Percentiles rank a stretch among this genome's conserved stretches.
These are phyloP conservation scores for Chlorella sorokiniana DNA, from an alignment of 139 green algal species.

Conservation along the genomic window DNA sequence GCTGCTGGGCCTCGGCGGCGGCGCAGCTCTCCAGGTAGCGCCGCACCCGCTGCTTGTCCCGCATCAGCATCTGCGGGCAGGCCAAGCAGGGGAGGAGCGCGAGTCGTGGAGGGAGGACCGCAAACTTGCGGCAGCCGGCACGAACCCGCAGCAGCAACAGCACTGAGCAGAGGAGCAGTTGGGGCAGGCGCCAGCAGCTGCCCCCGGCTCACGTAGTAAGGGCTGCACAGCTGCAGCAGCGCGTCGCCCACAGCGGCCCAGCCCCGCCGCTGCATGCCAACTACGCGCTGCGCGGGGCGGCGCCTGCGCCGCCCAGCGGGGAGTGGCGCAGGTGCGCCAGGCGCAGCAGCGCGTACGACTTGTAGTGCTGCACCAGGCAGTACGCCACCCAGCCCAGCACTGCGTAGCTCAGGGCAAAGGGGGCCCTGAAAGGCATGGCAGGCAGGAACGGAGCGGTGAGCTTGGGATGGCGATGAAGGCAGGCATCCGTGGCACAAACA, in stretches of 20 bases:
- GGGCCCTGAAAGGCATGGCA: neutral
- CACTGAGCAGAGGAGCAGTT: too few relatives aligned
- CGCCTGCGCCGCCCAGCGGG: neutral
- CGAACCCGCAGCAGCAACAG: too few relatives aligned
- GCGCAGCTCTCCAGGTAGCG: neutral
- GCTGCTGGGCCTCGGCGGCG: neutral
- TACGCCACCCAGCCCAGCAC: neutral
- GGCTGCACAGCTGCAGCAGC: conserved; percentile 5
- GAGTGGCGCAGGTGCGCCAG: neutral
- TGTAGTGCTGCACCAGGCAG: conserved; percentile 10
- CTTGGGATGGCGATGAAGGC: neutral
- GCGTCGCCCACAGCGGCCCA: neutral
- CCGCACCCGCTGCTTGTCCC: neutral
- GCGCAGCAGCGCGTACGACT: conserved; percentile 10
- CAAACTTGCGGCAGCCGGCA: too few relatives aligned
- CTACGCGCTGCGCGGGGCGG: neutral
- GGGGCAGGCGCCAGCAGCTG: too few relatives aligned
- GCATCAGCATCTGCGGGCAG: neutral
- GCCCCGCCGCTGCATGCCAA: neutral
- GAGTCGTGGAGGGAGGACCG: too few relatives aligned
- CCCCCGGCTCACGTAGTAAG: conserved; percentile 3
- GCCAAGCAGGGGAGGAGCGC: neutral
- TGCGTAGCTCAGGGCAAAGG: neutral
- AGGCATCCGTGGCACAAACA: neutral
- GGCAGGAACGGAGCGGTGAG: neutral